These are phyloP conservation scores for Pseudonitzschia delicatissima DNA, from an alignment of 108 stramenopile genomes.

Conservation along the genomic window DNA sequence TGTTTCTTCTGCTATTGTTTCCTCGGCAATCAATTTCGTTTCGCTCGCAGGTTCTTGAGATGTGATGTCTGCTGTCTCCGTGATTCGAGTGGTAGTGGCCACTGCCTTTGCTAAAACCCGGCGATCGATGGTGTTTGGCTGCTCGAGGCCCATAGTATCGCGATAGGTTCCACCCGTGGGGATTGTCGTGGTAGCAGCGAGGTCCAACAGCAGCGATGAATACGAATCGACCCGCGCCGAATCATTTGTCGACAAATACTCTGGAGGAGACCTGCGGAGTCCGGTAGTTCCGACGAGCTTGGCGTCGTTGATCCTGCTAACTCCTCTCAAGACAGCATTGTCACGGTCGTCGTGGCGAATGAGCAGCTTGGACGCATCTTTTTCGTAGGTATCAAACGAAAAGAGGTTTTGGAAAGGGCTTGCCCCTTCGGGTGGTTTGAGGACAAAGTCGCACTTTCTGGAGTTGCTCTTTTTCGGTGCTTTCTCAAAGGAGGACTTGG, in stretches of 20 bases:
- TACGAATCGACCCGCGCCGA: not conserved
- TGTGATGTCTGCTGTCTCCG: not conserved
- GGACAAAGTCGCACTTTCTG: not conserved
- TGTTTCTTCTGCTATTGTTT: no score
- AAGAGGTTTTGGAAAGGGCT: not conserved
- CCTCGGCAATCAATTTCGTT: no score
- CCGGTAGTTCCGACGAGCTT: not conserved
- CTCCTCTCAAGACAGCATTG: not conserved
- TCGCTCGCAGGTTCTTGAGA: not conserved
- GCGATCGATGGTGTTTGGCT: not conserved
- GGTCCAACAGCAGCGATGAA: not conserved
- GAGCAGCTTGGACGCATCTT: not conserved
- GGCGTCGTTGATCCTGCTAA: not conserved
- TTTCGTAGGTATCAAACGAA: not conserved
- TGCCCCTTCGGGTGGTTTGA: not conserved
- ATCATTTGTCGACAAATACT: not conserved
- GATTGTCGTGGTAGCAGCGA: not conserved
- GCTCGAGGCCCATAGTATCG: conserved; percentile 4
- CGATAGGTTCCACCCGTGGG: not conserved
- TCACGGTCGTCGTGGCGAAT: conserved; percentile 9
- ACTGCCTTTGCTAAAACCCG: conserved; percentile 4
- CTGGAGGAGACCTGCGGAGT: not conserved
- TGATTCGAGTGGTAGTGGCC: not conserved
- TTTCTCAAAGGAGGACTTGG: not conserved
- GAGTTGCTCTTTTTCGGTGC: not conserved